Evolutionary conservation across 75 land plant species (phyloP).

Genomic region (Cunninghamia lanceolata): DNA sequence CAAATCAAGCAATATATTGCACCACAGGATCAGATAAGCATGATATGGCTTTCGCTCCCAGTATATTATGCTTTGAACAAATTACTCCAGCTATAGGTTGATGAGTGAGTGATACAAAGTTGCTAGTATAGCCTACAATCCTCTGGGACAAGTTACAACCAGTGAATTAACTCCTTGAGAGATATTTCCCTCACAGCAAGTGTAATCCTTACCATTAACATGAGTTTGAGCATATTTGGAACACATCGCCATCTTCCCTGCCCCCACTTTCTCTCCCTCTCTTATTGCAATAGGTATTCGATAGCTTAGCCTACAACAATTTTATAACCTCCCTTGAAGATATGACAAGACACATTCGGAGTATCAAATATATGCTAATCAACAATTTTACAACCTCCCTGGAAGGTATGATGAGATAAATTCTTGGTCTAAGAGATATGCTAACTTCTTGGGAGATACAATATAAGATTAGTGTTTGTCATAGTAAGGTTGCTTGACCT

Average conservation of each 20-base stretch:
- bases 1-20: background rate
- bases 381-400: no score
- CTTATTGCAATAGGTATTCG: background rate
- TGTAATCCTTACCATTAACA: background rate
- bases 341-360: background rate
- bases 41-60: background rate
- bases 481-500: background rate
- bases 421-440: no score
- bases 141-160: no score
- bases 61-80: background rate
- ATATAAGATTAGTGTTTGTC: no score
- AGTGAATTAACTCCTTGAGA: no score
- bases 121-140: no score
- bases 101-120: background rate
- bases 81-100: background rate
- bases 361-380: no score
- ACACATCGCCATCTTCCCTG: background rate
- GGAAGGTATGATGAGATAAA: no score
- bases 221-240: background rate
- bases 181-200: background rate
- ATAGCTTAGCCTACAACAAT: background rate
- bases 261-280: background rate
- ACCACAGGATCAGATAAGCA: background rate
- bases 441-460: background rate
- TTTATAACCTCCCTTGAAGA: background rate